phyloP scores from a whole-genome alignment of 192 early-diverging fungal species.

The Geranomyces michiganensis region DNA sequence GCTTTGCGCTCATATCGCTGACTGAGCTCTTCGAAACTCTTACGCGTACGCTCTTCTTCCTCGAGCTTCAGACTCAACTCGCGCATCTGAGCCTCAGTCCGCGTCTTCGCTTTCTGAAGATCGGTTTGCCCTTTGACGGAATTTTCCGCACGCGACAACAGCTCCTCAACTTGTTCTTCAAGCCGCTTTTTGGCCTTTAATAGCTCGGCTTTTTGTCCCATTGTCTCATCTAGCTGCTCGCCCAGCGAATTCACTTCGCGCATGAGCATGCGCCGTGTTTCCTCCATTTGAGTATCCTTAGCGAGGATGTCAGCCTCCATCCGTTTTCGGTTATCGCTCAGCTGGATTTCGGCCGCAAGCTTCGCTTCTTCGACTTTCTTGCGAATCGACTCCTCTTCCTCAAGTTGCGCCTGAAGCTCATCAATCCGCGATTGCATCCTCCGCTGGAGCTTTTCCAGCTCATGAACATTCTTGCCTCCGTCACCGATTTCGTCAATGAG shows the following conservation, averaged over 20 bases:
- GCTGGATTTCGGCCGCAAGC: conserved; percentile 61
- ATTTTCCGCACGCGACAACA: conserved; percentile 56
- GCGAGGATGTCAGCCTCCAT: conserved; percentile 58
- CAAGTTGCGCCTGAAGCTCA: conserved; percentile 61
- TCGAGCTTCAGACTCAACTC: conserved; percentile 61
- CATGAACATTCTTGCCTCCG: conserved; percentile 74
- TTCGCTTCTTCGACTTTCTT: conserved; percentile 64
- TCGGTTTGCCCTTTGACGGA: conserved; percentile 67
- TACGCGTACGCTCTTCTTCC: conserved; percentile 61
- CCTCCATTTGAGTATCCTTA: conserved; percentile 71
- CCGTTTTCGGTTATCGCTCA: conserved; percentile 68
- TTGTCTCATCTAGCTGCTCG: conserved; percentile 58
- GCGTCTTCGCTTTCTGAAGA: conserved; percentile 65
- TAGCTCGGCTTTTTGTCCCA: conserved; percentile 57
- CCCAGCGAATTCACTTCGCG: conserved; percentile 64
- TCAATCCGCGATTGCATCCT: conserved; percentile 65
- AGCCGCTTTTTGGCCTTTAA: conserved; percentile 63
- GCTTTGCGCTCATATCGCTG: conserved; percentile 73
- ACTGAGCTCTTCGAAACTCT: conserved; percentile 71
- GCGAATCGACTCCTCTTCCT: conserved; percentile 61
- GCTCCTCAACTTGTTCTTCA: conserved; percentile 67
- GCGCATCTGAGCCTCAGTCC: conserved; percentile 55
- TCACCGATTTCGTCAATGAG: conserved; percentile 76
- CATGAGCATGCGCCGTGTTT: conserved; percentile 71
- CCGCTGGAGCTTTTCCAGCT: conserved; percentile 69